These are phyloP conservation scores for Pleurotus tuoliensis DNA, from an alignment of 768 basidiomycete species.

Conservation along the genomic window DNA sequence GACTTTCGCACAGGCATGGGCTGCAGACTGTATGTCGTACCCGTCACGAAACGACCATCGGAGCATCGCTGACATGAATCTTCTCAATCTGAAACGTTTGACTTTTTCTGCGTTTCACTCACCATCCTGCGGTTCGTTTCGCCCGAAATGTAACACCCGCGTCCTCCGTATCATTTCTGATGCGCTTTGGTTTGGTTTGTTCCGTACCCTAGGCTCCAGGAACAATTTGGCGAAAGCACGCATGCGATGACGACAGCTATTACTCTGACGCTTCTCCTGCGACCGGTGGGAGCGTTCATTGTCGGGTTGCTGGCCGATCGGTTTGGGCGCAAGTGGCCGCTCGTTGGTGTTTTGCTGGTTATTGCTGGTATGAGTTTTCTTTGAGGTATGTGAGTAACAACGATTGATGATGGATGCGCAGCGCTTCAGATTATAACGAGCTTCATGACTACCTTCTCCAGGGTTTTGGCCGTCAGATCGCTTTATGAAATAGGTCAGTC, in stretches of 20 bases:
- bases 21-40: conserved; percentile 4
- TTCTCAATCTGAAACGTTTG: conserved; percentile 37
- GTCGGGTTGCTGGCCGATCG: conserved; percentile 27
- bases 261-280: conserved; percentile 70
- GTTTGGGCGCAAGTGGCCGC: conserved; percentile 15
- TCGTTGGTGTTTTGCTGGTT: conserved; percentile 10
- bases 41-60: background rate
- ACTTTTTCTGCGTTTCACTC: conserved; percentile 60
- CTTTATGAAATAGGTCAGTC: conserved; percentile 46
- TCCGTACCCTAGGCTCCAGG: conserved; percentile 7
- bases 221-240: conserved; percentile 6
- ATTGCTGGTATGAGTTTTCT: conserved; percentile 8
- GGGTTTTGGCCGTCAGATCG: conserved; percentile 59
- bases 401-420: conserved; percentile 28
- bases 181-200: background rate
- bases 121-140: conserved; percentile 18
- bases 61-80: background rate
- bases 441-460: conserved; percentile 50
- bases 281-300: conserved; percentile 43
- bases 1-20: conserved; percentile 3
- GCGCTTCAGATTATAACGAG: conserved; percentile 54
- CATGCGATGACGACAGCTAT: conserved; percentile 45
- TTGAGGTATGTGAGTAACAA: background rate
- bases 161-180: too few relatives aligned
- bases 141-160: background rate